Percentiles rank a stretch among this genome's conserved stretches.
Conservation (phyloP, 345 rosid genomes). For the Salix viminalis region DNA sequence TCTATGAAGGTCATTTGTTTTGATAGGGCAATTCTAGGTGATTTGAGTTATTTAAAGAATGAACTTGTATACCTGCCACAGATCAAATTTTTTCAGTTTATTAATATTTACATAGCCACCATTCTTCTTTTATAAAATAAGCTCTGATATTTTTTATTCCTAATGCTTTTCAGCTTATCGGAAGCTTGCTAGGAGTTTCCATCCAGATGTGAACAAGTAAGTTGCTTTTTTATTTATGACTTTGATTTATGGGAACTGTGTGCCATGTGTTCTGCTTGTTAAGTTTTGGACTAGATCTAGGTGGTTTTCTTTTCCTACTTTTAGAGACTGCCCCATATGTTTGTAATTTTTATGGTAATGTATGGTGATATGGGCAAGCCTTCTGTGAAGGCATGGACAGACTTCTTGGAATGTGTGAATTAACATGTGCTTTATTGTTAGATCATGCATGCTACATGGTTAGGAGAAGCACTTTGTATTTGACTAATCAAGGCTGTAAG, state of each 20-base stretch:
- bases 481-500: neutral
- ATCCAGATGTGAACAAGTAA: constrained; percentile 98
- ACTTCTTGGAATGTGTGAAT: neutral
- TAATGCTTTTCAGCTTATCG: constrained; percentile 66
- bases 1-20: neutral
- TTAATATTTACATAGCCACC: neutral
- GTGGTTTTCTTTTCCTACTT: neutral
- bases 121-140: neutral
- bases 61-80: neutral
- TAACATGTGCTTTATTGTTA: neutral
- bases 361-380: neutral
- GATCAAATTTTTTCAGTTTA: neutral
- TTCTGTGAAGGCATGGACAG: neutral
- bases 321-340: neutral
- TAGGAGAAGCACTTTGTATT: neutral
- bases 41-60: neutral
- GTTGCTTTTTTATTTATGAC: constrained; percentile 12
- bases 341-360: neutral
- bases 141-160: neutral
- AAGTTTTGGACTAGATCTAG: neutral
- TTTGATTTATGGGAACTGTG: neutral
- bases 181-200: constrained; percentile 92
- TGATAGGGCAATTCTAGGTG: neutral
- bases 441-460: neutral
- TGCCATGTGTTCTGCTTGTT: neutral